These are phyloP conservation scores for Sporisorium reilianum DNA, from an alignment of 1,284 basidiomycete species.

Conservation along the genomic window DNA sequence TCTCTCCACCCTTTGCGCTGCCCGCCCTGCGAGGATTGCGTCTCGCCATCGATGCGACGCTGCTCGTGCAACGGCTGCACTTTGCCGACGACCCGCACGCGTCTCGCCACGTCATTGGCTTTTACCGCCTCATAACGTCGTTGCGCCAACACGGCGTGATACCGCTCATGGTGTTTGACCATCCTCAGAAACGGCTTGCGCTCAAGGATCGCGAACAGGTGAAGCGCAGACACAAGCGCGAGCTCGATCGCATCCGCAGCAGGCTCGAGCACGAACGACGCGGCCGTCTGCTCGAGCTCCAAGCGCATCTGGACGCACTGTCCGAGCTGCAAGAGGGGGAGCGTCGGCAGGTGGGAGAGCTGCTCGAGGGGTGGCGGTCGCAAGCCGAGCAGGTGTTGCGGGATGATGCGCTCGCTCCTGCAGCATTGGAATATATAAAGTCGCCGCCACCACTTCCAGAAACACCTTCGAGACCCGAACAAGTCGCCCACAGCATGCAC, in stretches of 20 bases:
- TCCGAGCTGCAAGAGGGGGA: constrained; percentile 23
- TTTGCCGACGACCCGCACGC: constrained; percentile 55
- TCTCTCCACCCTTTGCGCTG: constrained; percentile 38
- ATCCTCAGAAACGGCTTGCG: constrained; percentile 51
- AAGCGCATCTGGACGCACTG: constrained; percentile 27
- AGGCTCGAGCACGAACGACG: constrained; percentile 38
- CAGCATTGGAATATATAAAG: too few relatives aligned
- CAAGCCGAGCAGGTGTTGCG: constrained; percentile 1
- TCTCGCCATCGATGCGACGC: constrained; percentile 61
- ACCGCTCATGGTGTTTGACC: constrained; percentile 64
- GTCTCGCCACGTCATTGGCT: constrained; percentile 58
- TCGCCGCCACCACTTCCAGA: constrained; percentile 8
- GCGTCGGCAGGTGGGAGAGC: constrained; percentile 33
- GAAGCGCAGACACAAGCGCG: constrained; percentile 48
- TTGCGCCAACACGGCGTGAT: constrained; percentile 44
- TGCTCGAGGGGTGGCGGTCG: constrained; percentile 32
- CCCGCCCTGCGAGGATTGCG: constrained; percentile 36
- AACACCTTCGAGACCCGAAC: constrained; percentile 14
- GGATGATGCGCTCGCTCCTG: background rate
- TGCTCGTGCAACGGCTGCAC: constrained; percentile 52
- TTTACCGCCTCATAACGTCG: constrained; percentile 54
- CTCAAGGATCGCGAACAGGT: constrained; percentile 55
- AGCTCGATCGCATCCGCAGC: constrained; percentile 44
- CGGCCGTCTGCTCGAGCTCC: constrained; percentile 28
- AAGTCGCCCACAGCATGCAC: constrained; percentile 37